Evolutionary conservation across 805 yeast genomes (phyloP).

Genomic region (Ogataea glucozyma): DNA sequence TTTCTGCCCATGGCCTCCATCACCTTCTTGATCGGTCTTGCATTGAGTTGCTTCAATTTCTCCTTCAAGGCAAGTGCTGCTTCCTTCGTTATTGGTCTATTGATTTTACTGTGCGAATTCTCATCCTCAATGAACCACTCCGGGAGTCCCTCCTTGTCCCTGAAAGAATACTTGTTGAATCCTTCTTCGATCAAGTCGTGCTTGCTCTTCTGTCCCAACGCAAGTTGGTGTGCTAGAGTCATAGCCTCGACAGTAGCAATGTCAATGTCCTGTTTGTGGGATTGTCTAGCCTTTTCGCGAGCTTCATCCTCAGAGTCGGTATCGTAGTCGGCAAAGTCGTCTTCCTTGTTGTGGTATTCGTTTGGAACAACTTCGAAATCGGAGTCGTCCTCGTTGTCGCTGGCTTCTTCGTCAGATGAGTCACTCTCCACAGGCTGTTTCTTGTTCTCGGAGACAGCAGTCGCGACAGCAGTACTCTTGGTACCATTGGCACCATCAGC

Average conservation of each 20-base stretch:
- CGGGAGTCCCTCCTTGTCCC: constrained; percentile 89
- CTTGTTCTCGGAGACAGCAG: no score
- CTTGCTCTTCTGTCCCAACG: constrained; percentile 81
- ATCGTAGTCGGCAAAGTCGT: constrained; percentile 46
- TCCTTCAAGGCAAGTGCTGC: constrained; percentile 78
- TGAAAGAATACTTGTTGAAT: constrained; percentile 85
- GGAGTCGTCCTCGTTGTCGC: constrained; percentile 23
- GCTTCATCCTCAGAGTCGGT: constrained; percentile 53
- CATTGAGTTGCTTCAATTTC: constrained; percentile 78
- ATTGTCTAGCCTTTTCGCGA: constrained; percentile 41
- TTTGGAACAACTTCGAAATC: constrained; percentile 49
- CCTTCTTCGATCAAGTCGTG: constrained; percentile 91
- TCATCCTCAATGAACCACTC: constrained; percentile 98
- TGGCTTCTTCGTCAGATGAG: constrained; percentile 19
- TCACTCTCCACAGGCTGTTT: constrained; percentile 22
- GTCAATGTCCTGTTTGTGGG: constrained; percentile 67
- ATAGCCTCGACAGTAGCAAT: constrained; percentile 93
- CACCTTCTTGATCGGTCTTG: constrained; percentile 98
- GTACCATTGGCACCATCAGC: constrained; percentile 23
- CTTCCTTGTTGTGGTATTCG: constrained; percentile 40
- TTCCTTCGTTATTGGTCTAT: constrained; percentile 93
- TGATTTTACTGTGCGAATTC: constrained; percentile 76
- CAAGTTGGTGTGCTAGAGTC: constrained; percentile 97
- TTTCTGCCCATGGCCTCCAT: constrained; percentile 96
- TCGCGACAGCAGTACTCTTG: not conserved